Percentiles rank a stretch among this genome's conserved stretches.
Conservation (phyloP, 1,284 basidiomycete species). For the Ustilago vetiveriae region DNA sequence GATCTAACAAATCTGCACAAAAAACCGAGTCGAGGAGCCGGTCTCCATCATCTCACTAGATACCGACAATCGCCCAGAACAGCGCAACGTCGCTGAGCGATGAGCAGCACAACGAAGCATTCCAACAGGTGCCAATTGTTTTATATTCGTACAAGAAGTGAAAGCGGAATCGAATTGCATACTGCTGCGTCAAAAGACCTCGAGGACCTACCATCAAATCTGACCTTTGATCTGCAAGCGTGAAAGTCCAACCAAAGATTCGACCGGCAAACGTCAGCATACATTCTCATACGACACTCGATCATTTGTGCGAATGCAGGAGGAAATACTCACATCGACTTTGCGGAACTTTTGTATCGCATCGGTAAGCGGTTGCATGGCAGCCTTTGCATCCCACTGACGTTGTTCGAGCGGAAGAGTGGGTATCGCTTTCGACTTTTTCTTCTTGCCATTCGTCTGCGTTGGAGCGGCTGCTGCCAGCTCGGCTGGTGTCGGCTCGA, state of each 20-base stretch:
- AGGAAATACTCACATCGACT: slow-evolving; percentile 71
- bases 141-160: too few relatives aligned
- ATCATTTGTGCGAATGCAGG: too few relatives aligned
- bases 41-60: too few relatives aligned
- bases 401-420: slow-evolving; percentile 43
- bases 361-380: slow-evolving; percentile 67
- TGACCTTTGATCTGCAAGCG: slow-evolving; percentile 56
- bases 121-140: too few relatives aligned
- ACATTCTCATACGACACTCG: not conserved
- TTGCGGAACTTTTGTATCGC: slow-evolving; percentile 70
- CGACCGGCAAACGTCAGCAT: not conserved
- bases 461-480: slow-evolving; percentile 21
- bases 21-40: too few relatives aligned
- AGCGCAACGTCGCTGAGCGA: too few relatives aligned
- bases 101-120: too few relatives aligned
- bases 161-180: too few relatives aligned
- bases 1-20: too few relatives aligned
- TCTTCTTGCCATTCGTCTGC: slow-evolving; percentile 23
- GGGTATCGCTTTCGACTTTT: slow-evolving; percentile 38
- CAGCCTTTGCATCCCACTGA: slow-evolving; percentile 71
- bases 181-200: too few relatives aligned
- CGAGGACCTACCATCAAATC: slow-evolving; percentile 35
- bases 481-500: slow-evolving; percentile 62
- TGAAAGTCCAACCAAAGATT: too few relatives aligned
- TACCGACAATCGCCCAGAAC: too few relatives aligned